Conservation (phyloP, 2,329 filamentous ascomycete genomes). For the Venturia aucupariae region DNA sequence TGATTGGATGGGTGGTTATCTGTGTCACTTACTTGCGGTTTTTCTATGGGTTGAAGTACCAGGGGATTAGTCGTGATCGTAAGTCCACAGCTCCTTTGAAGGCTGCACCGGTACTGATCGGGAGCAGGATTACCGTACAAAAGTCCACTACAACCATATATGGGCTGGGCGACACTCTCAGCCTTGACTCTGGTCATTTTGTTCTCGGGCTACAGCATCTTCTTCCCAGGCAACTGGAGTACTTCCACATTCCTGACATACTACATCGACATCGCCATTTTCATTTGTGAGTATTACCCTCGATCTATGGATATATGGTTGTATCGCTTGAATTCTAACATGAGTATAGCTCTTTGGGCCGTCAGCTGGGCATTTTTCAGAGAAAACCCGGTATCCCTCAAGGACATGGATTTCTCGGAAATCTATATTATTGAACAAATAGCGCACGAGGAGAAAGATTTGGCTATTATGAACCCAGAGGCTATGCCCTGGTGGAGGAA, state of each 20-base stretch:
- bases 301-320: too few species aligned
- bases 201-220: neutral
- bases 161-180: neutral
- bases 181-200: neutral
- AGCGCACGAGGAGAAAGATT: neutral
- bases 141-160: conserved; percentile 3
- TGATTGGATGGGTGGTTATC: conserved; percentile 38
- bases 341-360: neutral
- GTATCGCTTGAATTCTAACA: neutral
- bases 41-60: conserved; percentile 35
- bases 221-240: conserved; percentile 11
- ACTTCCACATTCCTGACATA: neutral
- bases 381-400: neutral
- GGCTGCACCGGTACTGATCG: neutral
- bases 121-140: neutral
- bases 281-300: neutral
- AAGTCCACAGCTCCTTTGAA: neutral
- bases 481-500: too few species aligned
- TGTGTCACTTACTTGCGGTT: conserved; percentile 40
- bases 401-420: neutral
- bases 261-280: conserved; percentile 4
- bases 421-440: neutral
- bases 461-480: too few species aligned
- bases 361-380: neutral
- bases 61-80: conserved; percentile 27